Percentiles rank a stretch among this genome's conserved stretches.
Conservation (phyloP, 2,329 filamentous ascomycete species). For the Dactylellina sp. region DNA sequence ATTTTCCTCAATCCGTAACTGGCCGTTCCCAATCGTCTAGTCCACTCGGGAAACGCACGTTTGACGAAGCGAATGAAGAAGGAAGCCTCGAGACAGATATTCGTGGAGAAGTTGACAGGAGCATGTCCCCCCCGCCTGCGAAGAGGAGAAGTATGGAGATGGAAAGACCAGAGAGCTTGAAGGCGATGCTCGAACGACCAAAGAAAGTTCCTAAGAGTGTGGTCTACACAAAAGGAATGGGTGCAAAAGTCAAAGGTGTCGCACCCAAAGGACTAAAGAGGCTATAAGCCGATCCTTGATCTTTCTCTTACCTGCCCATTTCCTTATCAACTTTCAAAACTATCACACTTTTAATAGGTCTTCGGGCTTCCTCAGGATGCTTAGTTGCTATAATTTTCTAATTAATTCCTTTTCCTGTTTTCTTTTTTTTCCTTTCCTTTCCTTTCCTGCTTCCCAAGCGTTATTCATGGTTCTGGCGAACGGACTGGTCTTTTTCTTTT, state of each 20-base stretch:
- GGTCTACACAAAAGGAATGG: conserved; percentile 49
- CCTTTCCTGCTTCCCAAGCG: conserved; percentile 17
- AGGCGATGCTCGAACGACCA: conserved; percentile 15
- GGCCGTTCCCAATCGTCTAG: conserved; percentile 53
- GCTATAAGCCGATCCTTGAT: conserved; percentile 19
- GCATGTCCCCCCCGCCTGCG: conserved; percentile 48
- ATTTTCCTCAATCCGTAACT: conserved; percentile 8
- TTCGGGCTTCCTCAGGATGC: conserved; percentile 17
- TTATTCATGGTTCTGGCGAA: conserved; percentile 38
- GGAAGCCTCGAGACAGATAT: conserved; percentile 52
- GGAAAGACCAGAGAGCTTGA: conserved; percentile 39
- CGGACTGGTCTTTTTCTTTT: conserved; percentile 23
- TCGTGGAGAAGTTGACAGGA: conserved; percentile 46
- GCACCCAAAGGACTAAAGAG: conserved; percentile 49
- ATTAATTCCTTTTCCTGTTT: conserved; percentile 13
- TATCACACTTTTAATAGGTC: conserved; percentile 9
- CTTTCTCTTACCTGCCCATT: not conserved
- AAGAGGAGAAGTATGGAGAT: conserved; percentile 45
- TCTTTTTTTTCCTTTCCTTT: conserved; percentile 12
- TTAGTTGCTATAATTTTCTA: not conserved
- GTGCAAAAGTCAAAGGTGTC: conserved; percentile 19
- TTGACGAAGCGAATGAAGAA: conserved; percentile 54
- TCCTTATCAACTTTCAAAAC: not conserved
- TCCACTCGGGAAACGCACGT: conserved; percentile 54
- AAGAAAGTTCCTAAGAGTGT: conserved; percentile 48